Conservation (phyloP, 2,329 filamentous ascomycete species). For the Verticillium tricorpus region DNA sequence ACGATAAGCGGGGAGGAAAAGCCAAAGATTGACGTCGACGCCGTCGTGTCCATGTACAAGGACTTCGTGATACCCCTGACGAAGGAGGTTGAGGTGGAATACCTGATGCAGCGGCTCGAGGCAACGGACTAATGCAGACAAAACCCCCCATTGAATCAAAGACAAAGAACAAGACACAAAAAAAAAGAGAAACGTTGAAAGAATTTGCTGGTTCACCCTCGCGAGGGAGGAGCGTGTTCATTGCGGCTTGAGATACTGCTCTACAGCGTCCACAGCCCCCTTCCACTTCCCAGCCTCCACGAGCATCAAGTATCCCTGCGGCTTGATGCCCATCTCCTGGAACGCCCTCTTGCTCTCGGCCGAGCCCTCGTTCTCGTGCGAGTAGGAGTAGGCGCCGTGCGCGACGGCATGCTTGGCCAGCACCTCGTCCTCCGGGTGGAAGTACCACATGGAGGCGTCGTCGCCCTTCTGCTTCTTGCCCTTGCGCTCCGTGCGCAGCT, state of each 20-base stretch:
- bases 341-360: constrained; percentile 93
- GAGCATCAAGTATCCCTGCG: constrained; percentile 79
- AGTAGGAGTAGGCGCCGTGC: constrained; percentile 69
- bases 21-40: constrained; percentile 86
- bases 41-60: constrained; percentile 85
- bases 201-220: background rate
- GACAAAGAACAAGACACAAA: background rate
- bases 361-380: constrained; percentile 73
- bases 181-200: background rate
- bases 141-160: constrained; percentile 1
- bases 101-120: constrained; percentile 87
- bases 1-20: constrained; percentile 37
- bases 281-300: constrained; percentile 77
- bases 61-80: constrained; percentile 93
- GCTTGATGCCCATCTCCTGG: constrained; percentile 84
- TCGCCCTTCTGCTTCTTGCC: constrained; percentile 62
- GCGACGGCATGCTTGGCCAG: constrained; percentile 71
- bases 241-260: constrained; percentile 61
- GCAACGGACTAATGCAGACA: constrained; percentile 15
- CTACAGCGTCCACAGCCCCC: constrained; percentile 69
- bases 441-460: constrained; percentile 69
- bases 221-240: background rate
- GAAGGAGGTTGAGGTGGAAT: constrained; percentile 98
- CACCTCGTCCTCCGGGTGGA: constrained; percentile 94
- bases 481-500: constrained; percentile 61